These are phyloP conservation scores for Phytophthora boehmeriae DNA, from an alignment of 352 stramenopile species.

Conservation along the genomic window DNA sequence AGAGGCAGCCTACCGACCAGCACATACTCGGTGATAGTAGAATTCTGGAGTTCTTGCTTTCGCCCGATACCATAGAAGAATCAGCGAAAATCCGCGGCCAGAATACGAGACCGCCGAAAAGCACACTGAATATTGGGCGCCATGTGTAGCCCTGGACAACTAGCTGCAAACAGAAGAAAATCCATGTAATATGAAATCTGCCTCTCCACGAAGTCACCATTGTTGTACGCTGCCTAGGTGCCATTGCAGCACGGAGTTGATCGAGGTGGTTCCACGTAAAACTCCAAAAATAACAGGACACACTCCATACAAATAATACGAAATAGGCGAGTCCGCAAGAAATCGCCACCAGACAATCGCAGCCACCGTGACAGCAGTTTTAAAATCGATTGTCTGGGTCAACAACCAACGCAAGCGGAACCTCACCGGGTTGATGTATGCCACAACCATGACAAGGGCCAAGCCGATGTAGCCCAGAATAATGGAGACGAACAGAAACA, in stretches of 20 bases:
- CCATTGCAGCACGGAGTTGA: conserved; percentile 23
- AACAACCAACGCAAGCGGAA: conserved; percentile 34
- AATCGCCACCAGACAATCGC: conserved; percentile 45
- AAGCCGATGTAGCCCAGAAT: conserved; percentile 73
- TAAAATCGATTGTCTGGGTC: conserved; percentile 13
- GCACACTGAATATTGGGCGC: conserved; percentile 55
- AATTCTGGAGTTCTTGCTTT: conserved; percentile 4
- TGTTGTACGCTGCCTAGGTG: background rate
- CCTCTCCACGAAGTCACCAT: conserved; percentile 9
- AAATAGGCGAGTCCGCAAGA: conserved; percentile 65
- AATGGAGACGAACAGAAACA: conserved; percentile 71
- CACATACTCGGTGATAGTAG: conserved; percentile 17
- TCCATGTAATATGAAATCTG: conserved; percentile 27
- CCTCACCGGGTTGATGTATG: conserved; percentile 43
- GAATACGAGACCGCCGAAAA: conserved; percentile 58
- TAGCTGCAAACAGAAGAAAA: conserved; percentile 53
- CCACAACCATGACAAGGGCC: conserved; percentile 60
- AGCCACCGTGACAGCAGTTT: conserved; percentile 16
- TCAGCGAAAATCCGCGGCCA: conserved; percentile 32
- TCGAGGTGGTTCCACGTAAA: conserved; percentile 49
- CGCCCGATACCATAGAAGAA: background rate
- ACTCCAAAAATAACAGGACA: conserved; percentile 77
- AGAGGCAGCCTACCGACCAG: conserved; percentile 56
- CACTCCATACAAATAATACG: conserved; percentile 72
- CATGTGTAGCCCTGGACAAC: conserved; percentile 60